A percentile compares a stretch with the other conserved stretches of the same genome.
Conservation (phyloP, 371 early-diverging fungal species). For the Rhizomucor miehei region DNA sequence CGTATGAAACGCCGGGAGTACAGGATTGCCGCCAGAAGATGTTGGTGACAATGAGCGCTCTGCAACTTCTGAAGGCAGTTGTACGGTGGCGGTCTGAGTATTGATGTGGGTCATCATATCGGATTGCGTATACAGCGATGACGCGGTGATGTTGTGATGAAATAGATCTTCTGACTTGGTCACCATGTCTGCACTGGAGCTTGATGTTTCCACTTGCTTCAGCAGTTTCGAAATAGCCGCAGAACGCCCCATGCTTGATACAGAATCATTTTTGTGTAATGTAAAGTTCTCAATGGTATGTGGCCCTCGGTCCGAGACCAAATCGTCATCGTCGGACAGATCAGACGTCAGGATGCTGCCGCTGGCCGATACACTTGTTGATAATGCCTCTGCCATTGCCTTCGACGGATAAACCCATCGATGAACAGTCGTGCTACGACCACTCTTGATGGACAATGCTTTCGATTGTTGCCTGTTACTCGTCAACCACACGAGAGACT, state of each 20-base stretch:
- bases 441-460: background rate
- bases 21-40: no score
- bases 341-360: conserved; percentile 3
- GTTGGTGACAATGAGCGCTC: no score
- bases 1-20: no score
- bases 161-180: conserved; percentile 8
- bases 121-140: no score
- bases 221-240: background rate
- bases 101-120: no score
- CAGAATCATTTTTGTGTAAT: background rate
- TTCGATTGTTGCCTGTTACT: background rate
- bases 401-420: conserved; percentile 9
- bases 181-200: conserved; percentile 1
- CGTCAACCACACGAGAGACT: no score
- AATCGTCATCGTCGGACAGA: conserved; percentile 2
- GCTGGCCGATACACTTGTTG: conserved; percentile 9
- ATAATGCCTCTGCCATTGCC: conserved; percentile 5
- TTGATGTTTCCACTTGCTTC: background rate
- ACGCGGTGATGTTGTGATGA: no score
- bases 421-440: background rate
- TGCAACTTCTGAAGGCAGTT: no score
- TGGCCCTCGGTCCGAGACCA: background rate
- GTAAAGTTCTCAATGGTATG: background rate
- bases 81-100: no score
- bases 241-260: background rate